phyloP scores from a whole-genome alignment of 2,329 filamentous ascomycete species.

The Penicillium sp. region DNA sequence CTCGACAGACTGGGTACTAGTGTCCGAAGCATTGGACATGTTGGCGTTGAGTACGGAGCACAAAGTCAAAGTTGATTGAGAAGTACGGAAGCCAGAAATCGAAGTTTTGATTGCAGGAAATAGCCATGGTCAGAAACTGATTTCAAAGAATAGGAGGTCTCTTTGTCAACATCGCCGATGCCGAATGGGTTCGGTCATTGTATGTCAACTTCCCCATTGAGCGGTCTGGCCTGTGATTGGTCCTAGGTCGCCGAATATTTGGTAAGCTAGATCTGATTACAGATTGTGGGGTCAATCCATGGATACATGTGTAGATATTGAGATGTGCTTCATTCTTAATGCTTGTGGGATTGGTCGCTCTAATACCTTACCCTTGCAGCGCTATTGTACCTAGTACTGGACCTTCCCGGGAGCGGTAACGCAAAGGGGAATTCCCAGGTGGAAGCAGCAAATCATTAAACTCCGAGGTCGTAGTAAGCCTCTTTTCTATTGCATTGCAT shows the following conservation, averaged over 20 bases:
- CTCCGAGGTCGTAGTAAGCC: too few relatives aligned
- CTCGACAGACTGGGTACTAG: neutral
- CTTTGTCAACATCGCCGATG: neutral
- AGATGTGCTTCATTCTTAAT: too few relatives aligned
- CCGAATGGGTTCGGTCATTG: neutral
- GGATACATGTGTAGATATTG: too few relatives aligned
- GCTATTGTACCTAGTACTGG: too few relatives aligned
- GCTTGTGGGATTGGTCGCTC: too few relatives aligned
- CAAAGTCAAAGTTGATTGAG: neutral
- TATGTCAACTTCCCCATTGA: neutral
- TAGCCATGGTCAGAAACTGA: neutral
- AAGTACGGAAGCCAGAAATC: neutral
- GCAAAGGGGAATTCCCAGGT: too few relatives aligned
- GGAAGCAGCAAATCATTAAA: too few relatives aligned
- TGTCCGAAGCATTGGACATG: neutral
- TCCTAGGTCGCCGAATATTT: neutral
- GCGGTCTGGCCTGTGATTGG: neutral
- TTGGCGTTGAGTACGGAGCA: neutral
- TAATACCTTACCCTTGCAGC: too few relatives aligned
- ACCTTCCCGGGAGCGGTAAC: too few relatives aligned
- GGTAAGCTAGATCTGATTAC: neutral
- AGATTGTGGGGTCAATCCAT: neutral
- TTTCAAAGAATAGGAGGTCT: neutral
- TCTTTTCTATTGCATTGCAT: too few relatives aligned
- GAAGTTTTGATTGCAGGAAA: neutral